A percentile compares a stretch with the other conserved stretches of the same genome.
Conservation (phyloP, 768 basidiomycete genomes). For the Collybiopsis luxurians region DNA sequence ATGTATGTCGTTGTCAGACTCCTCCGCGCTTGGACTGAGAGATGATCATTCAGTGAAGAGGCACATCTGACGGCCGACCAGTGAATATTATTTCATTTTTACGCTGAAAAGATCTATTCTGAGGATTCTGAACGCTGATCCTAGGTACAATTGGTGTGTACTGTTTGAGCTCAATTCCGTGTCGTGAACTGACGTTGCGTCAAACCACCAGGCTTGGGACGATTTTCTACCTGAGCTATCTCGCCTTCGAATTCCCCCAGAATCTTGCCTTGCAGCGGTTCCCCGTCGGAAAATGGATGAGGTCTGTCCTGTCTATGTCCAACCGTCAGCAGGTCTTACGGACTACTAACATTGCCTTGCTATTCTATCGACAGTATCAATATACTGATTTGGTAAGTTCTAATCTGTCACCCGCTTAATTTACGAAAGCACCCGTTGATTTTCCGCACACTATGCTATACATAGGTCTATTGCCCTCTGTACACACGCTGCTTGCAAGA, state of each 20-base stretch:
- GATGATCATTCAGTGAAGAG: background rate
- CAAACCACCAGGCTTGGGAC: conserved; percentile 62
- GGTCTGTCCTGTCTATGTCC: conserved; percentile 33
- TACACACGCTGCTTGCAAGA: conserved; percentile 67
- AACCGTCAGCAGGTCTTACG: no score
- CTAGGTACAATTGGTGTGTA: conserved; percentile 3
- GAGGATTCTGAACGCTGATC: background rate
- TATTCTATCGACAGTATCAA: conserved; percentile 31
- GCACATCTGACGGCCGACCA: conserved; percentile 5
- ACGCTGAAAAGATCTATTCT: background rate
- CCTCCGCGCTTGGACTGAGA: background rate
- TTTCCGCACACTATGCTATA: background rate
- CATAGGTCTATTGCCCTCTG: conserved; percentile 50
- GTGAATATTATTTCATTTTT: conserved; percentile 14
- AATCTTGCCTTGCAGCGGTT: conserved; percentile 70
- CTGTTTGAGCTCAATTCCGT: background rate
- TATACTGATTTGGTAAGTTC: conserved; percentile 53
- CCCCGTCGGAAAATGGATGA: conserved; percentile 82
- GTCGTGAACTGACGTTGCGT: background rate
- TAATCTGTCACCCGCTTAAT: no score
- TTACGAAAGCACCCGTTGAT: no score
- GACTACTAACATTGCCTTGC: no score
- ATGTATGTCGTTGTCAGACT: conserved; percentile 25
- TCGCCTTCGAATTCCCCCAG: conserved; percentile 72
- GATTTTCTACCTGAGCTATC: conserved; percentile 70